phyloP scores from a whole-genome alignment of 202 grass and related monocot species.

The Panicum hallii region DNA sequence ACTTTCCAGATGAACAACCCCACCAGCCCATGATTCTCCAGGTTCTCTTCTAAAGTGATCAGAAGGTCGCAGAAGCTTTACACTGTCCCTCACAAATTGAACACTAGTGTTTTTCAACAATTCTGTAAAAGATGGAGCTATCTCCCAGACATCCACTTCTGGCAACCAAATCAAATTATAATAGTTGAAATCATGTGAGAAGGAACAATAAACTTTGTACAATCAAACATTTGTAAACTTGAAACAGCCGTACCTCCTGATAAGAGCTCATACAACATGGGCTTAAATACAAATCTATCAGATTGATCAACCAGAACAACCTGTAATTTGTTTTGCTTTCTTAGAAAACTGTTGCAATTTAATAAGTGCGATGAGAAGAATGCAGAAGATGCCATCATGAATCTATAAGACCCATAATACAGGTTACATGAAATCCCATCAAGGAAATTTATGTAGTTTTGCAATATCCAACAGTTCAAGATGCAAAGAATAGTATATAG shows the following conservation, averaged over 20 bases:
- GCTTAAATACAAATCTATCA: conserved; percentile 98
- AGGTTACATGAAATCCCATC: background rate
- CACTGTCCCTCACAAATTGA: conserved; percentile 87
- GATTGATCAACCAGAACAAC: conserved; percentile 93
- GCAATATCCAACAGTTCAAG: background rate
- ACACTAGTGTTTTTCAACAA: conserved; percentile 79
- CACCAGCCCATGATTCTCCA: conserved; percentile 61
- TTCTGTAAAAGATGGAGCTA: conserved; percentile 89
- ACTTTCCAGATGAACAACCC: conserved; percentile 87
- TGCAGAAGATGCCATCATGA: background rate
- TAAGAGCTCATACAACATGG: conserved; percentile 90
- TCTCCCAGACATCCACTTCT: conserved; percentile 99
- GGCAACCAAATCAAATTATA: conserved; percentile 45
- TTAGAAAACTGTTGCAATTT: conserved; percentile 35
- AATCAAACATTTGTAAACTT: conserved; percentile 38
- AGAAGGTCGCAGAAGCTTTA: conserved; percentile 77
- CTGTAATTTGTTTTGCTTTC: conserved; percentile 47
- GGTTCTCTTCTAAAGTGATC: conserved; percentile 70
- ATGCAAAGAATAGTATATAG: background rate
- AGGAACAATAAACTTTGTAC: conserved; percentile 21
- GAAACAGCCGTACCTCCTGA: conserved; percentile 72
- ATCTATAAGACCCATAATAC: background rate
- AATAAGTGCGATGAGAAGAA: conserved; percentile 3
- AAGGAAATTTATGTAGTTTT: conserved; percentile 9
- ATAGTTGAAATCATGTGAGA: conserved; percentile 35